Base-by-base conservation (phyloP, 2,329 filamentous ascomycete genomes). In the Exophiala xenobiotica region DNA sequence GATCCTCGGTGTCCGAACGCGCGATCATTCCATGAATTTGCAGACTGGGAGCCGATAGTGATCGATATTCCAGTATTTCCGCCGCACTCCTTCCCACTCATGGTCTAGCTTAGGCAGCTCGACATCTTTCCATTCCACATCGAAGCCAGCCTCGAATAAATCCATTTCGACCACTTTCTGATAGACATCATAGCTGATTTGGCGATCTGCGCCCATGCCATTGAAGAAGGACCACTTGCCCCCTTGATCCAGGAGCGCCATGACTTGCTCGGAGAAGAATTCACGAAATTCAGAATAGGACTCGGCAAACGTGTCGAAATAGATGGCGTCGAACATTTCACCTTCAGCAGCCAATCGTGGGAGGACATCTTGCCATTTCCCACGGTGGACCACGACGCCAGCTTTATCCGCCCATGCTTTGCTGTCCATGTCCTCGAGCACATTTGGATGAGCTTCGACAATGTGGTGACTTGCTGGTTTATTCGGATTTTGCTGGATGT, bases 221-320 rank as follows among this genome's bases (percentile, higher is more conserved):
- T 85, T 83, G 67, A 85, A 85, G 70, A 83, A 85, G 24, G 82
- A 78, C 67, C 82, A 85, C 40, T 70, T 74, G 0, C 78, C 79
- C 20, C 79, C 71, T 18, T 78, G 75, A 60, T 88, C 85, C 39
- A 99, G 74, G 47, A 97, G 70, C 0, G 83, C 86, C 24, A 93
- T 88, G 8, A 97, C 85, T 61, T 87, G 83, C 68, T 97, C 93
- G 2, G 81, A 86, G 67, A 97, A 96, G 74, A 97, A 96, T 53
- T 84, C 78, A 40, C 86, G 86, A 22, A 97, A 81, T 67, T 92
- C 88, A 2, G 78, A 76, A 70, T 97, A 99, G 58, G 93, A 88
- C 72, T 99, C 93, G 5, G 90, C 93, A 68, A 97, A 97, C 0
- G 93, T 99, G 67, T 99, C 93, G 65, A 96, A 97, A 74, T 97